These are phyloP conservation scores for Nosema muscidifuracis DNA, from an alignment of 371 early-diverging fungal genomes.

Conservation along the genomic window DNA sequence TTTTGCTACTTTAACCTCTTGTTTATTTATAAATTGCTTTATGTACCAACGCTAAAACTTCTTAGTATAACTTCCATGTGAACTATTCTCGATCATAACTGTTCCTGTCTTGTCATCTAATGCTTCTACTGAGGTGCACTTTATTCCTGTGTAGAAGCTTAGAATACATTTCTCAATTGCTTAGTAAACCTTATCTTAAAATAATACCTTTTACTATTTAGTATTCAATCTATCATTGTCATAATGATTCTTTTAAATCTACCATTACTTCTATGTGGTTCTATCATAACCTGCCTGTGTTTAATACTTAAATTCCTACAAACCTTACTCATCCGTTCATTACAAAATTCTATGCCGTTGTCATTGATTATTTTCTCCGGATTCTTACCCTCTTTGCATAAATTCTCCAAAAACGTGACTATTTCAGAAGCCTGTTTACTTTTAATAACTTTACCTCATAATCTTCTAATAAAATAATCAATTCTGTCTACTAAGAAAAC, in stretches of 20 bases:
- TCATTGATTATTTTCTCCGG: no score
- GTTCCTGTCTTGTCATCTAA: neutral
- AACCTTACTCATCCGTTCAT: no score
- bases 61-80: neutral
- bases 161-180: neutral
- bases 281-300: neutral
- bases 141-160: neutral
- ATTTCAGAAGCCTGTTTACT: neutral
- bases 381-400: no score
- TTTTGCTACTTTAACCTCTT: neutral
- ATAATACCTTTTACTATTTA: neutral
- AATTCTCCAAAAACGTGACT: neutral
- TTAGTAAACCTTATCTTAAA: neutral
- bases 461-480: constrained; percentile 25
- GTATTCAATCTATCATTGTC: neutral
- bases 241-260: neutral
- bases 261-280: neutral
- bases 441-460: constrained; percentile 1
- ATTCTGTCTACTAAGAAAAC: neutral
- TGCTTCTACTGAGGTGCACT: neutral
- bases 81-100: neutral
- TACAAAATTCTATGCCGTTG: no score
- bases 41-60: neutral
- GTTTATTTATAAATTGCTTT: neutral
- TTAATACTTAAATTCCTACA: neutral